A percentile compares a stretch with the other conserved stretches of the same genome.
These are phyloP conservation scores for Rhizopus sp. DNA, from an alignment of 371 early-diverging fungal species.

Conservation along the genomic window DNA sequence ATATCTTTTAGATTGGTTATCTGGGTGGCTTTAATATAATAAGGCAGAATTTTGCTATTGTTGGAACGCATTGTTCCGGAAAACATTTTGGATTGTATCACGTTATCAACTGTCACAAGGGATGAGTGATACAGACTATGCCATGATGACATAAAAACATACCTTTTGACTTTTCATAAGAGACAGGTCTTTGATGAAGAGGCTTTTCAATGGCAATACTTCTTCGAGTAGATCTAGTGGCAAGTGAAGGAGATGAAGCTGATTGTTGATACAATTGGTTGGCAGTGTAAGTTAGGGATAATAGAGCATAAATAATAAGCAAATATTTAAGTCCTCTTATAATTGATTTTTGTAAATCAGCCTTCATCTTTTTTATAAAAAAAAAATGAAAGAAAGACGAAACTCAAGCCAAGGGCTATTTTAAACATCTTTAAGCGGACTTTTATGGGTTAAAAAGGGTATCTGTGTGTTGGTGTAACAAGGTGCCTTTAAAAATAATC, in stretches of 20 bases:
- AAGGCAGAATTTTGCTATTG: slow-evolving; percentile 35
- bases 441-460: background rate
- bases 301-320: slow-evolving; percentile 23
- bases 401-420: background rate
- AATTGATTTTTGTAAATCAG: slow-evolving; percentile 11
- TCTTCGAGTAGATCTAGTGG: slow-evolving; percentile 9
- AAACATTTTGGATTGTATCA: slow-evolving; percentile 52
- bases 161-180: slow-evolving; percentile 2
- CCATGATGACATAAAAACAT: no score
- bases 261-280: slow-evolving; percentile 16
- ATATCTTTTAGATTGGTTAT: slow-evolving; percentile 47
- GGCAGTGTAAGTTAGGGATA: slow-evolving; percentile 23
- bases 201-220: slow-evolving; percentile 6
- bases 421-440: background rate
- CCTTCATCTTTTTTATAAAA: background rate
- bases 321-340: slow-evolving; percentile 18
- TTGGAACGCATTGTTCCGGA: slow-evolving; percentile 53
- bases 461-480: background rate
- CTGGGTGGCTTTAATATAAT: slow-evolving; percentile 46
- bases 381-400: background rate
- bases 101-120: slow-evolving; percentile 27
- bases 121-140: slow-evolving; percentile 3
- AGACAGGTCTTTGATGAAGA: slow-evolving; percentile 7
- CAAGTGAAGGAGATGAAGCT: slow-evolving; percentile 1
- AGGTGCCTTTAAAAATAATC: background rate